These are phyloP conservation scores for Aschersonia sp. DNA, from an alignment of 2,329 filamentous ascomycete genomes.

Conservation along the genomic window DNA sequence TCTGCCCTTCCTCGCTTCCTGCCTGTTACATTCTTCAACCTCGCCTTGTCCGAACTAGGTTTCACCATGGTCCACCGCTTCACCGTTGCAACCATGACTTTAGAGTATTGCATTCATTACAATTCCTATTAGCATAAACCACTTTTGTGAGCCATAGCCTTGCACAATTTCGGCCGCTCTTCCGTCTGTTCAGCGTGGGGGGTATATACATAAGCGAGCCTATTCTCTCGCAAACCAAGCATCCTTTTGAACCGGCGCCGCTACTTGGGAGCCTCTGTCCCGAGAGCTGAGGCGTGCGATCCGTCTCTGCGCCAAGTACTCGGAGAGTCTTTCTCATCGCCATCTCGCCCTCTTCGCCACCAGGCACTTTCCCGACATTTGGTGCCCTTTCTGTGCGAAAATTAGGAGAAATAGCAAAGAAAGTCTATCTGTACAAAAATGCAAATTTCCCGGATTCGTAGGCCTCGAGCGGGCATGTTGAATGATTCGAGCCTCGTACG, in stretches of 20 bases:
- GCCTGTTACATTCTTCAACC: too few relatives aligned
- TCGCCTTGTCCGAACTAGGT: too few relatives aligned
- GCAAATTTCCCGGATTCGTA: conserved; percentile 9
- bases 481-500: background rate
- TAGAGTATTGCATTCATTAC: conserved; percentile 13
- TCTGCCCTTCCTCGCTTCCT: too few relatives aligned
- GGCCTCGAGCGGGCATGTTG: background rate
- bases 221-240: background rate
- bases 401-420: conserved; percentile 22
- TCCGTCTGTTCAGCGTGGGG: conserved; percentile 9
- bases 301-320: background rate
- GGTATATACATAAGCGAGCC: conserved; percentile 15
- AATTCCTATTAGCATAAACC: conserved; percentile 18
- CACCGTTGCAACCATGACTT: background rate
- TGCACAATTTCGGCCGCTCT: conserved; percentile 15
- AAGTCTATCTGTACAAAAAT: conserved; percentile 27
- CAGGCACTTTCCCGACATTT: conserved; percentile 18
- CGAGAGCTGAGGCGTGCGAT: too few relatives aligned
- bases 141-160: conserved; percentile 20
- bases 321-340: conserved; percentile 1
- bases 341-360: conserved; percentile 10
- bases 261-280: too few relatives aligned
- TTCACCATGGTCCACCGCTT: too few relatives aligned
- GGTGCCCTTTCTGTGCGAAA: conserved; percentile 14
- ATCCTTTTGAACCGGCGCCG: too few relatives aligned